Base-by-base conservation (phyloP, 202 grass and related monocot genomes). In the Schoenoplectus tabernaemontani region DNA sequence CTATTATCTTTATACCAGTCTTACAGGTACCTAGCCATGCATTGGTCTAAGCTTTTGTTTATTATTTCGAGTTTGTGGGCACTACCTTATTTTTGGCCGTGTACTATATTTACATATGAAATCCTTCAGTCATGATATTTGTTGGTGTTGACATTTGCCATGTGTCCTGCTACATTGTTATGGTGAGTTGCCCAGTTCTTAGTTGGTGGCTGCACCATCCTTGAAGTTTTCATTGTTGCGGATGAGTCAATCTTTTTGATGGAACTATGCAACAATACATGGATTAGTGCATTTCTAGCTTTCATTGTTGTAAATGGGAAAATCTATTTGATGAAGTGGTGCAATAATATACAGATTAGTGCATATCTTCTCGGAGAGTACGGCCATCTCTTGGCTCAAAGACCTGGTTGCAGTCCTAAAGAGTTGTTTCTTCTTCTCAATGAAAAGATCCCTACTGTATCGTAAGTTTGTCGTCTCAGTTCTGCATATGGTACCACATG, bases 301-400 rank as follows among this genome's bases (percentile, higher is more conserved):
- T n/a, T n/a, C n/a, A n/a, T 59, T 86, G 50, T 81, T 59, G 24
- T 48, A 83, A 76, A 13, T 32, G 37, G 79, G 26, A 59, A 9
- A 54, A 78, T 85, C n/a, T 87, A 11, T 44, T 74, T 75, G 16
- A 75, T 54, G 3, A 74, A 16, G 26, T 75, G 28, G 22, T 82
- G 12, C 6, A 32, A 84, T 38, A 23, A 76, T 87, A 65, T 87
- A 80, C 76, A 99, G 96, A 88, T 99, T 22, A 95, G 96, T 85
- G 90, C 96, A 58, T 99, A 99, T 89, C 90, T 99, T 87, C 87
- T 99, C 84, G 96, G 96, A 80, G 96, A 99, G 83, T 99, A 95
- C 77, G 88, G 96, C 82, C 96, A 99, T 85, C 90, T 95, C 86
- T 95, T 99, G 90, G 88, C 86, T 76, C 88, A n/a, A n/a, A n/a